Evolutionary conservation across 1,139 yeast species (phyloP).

Genomic region (Zygoascus sp.): DNA sequence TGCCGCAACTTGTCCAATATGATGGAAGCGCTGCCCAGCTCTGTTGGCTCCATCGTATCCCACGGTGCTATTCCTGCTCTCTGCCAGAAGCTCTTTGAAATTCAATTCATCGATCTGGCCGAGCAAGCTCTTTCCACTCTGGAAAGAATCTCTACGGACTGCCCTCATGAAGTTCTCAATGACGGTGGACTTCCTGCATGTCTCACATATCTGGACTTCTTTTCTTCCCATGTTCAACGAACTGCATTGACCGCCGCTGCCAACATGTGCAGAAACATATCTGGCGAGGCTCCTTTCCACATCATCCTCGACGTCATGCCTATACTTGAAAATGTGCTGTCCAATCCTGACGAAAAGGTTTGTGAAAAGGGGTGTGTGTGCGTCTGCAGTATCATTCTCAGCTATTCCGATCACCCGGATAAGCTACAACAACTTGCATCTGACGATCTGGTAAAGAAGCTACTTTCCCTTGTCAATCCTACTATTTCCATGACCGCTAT

Average conservation of each 20-base stretch:
- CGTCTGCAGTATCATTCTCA: constrained; percentile 56
- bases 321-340: constrained; percentile 56
- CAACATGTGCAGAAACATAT: constrained; percentile 57
- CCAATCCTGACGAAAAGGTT: constrained; percentile 59
- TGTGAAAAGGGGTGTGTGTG: constrained; percentile 67
- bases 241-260: constrained; percentile 76
- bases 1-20: constrained; percentile 82
- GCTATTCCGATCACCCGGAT: constrained; percentile 46
- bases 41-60: constrained; percentile 59
- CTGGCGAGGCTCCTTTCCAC: constrained; percentile 39
- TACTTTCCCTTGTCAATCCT: constrained; percentile 26
- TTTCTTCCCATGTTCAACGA: constrained; percentile 85
- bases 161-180: constrained; percentile 34
- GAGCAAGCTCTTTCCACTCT: constrained; percentile 75
- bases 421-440: constrained; percentile 45
- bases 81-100: constrained; percentile 64
- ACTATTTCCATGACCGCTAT: constrained; percentile 19
- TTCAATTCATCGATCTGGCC: constrained; percentile 82
- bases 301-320: constrained; percentile 57
- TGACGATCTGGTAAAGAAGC: constrained; percentile 24
- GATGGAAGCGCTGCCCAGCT: constrained; percentile 69
- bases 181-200: constrained; percentile 65
- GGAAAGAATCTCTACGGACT: constrained; percentile 36
- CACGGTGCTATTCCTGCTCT: constrained; percentile 65
- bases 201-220: constrained; percentile 75